Base-by-base conservation (phyloP, 2,329 filamentous ascomycete genomes). In the Mycosphaerella sp. region DNA sequence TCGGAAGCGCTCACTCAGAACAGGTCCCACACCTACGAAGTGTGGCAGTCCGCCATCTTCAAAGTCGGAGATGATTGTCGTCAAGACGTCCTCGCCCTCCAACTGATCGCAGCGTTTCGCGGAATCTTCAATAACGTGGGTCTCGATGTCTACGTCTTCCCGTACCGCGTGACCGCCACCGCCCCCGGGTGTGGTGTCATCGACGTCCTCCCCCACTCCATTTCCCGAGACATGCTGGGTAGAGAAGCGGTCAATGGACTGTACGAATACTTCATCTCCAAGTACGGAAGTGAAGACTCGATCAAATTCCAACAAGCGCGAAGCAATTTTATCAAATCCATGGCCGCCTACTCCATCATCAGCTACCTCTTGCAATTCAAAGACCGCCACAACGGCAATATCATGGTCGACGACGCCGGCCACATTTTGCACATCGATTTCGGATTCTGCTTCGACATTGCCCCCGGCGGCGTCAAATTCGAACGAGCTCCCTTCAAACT, bases 1-100 rank as follows among this genome's bases (percentile, higher is more conserved):
- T 32, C 14, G 6, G 45, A 32, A 21, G 38, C 14, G 26, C 45
- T 31, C 23, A 14, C 9, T n/a, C 14, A 36, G 23, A 60, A 60
- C 53, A 63, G 66, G 47, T 61, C 58, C 41, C 62, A 62, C 59
- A 88, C 83, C 0, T 83, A 95, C 62, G 95, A 98, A 70, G 86
- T 92, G n/a, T 97, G 93, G 95, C 93, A 98, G 71, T 95, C 90
- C 1, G 93, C 92, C 53, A 99, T 99, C 67, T 99, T 99, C 83
- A 99, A 99, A 71, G 95, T 99, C 46, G 93, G 93, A 58, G 93
- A 99, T 69, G 93, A 99, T 71, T 97, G 93, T 69, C 86, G 93
- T 48, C 93, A 99, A 73, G 95, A 99, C 66, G 87, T 99, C 49
- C 78, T 99, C 56, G 93, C 93, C 1, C 77, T 99, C 58, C 93